Evolutionary conservation across 169 alveolate species (phyloP).

Genomic region (Babesia sp.): DNA sequence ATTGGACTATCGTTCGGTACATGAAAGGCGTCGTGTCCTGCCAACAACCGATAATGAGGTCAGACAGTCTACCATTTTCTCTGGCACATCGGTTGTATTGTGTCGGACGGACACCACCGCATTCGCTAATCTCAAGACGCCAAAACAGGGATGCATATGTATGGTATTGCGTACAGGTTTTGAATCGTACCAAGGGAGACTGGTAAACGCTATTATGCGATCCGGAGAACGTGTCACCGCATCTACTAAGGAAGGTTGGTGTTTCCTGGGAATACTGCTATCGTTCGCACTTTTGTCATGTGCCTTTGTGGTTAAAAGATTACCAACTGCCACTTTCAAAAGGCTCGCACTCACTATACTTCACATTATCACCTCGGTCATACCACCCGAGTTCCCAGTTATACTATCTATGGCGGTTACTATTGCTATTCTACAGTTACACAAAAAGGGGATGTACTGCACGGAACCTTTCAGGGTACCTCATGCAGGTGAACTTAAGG

Average conservation of each 20-base stretch:
- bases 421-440: slow-evolving; percentile 88
- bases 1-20: background rate
- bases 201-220: slow-evolving; percentile 93
- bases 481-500: slow-evolving; percentile 89
- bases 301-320: slow-evolving; percentile 85
- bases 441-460: slow-evolving; percentile 92
- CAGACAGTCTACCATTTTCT: slow-evolving; percentile 87
- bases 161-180: slow-evolving; percentile 80
- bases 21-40: slow-evolving; percentile 34
- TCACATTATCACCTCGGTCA: slow-evolving; percentile 96
- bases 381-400: slow-evolving; percentile 99
- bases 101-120: slow-evolving; percentile 63
- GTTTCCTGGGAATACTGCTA: slow-evolving; percentile 88
- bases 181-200: slow-evolving; percentile 93
- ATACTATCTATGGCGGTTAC: slow-evolving; percentile 96
- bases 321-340: slow-evolving; percentile 51
- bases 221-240: slow-evolving; percentile 89
- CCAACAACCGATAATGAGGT: slow-evolving; percentile 63
- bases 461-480: slow-evolving; percentile 98
- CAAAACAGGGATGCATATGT: slow-evolving; percentile 70
- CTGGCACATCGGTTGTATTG: slow-evolving; percentile 90
- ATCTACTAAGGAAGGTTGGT: slow-evolving; percentile 90
- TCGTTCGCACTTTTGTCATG: slow-evolving; percentile 92
- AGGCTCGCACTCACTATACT: slow-evolving; percentile 92
- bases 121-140: slow-evolving; percentile 27